phyloP scores from a whole-genome alignment of 352 stramenopile species.

The Sclerospora graminicola region DNA sequence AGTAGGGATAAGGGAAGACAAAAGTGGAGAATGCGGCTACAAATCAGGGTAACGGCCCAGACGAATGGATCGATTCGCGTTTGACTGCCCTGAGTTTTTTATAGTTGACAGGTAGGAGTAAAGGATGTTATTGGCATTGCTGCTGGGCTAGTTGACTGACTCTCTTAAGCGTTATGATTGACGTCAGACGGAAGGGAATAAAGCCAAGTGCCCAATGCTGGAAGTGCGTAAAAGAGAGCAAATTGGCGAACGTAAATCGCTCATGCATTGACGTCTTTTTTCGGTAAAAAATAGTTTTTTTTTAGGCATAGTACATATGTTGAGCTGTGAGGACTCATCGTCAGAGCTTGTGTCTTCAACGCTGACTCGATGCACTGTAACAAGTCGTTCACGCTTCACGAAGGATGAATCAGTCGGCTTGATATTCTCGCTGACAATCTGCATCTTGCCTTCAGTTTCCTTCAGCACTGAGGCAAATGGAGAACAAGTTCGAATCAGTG shows the following conservation, averaged over 20 bases:
- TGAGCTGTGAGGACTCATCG: too few relatives aligned
- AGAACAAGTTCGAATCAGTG: too few relatives aligned
- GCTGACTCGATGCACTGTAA: too few relatives aligned
- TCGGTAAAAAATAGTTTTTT: slow-evolving; percentile 64
- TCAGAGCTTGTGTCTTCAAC: too few relatives aligned
- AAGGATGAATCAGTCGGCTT: too few relatives aligned
- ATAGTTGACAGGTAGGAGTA: slow-evolving; percentile 9
- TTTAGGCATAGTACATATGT: too few relatives aligned
- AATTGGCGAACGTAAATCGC: slow-evolving; percentile 62
- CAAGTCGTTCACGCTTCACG: too few relatives aligned
- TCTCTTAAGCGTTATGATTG: slow-evolving; percentile 28
- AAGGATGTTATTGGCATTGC: slow-evolving; percentile 3
- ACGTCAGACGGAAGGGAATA: slow-evolving; percentile 15
- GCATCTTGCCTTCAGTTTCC: too few relatives aligned
- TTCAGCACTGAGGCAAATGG: too few relatives aligned
- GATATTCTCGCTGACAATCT: too few relatives aligned
- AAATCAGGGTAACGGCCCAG: slow-evolving; percentile 28
- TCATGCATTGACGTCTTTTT: slow-evolving; percentile 72
- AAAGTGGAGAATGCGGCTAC: slow-evolving; percentile 44
- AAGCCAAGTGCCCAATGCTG: slow-evolving; percentile 27
- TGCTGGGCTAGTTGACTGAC: slow-evolving; percentile 18
- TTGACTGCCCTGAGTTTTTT: background rate
- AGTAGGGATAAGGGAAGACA: too few relatives aligned
- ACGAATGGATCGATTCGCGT: slow-evolving; percentile 24
- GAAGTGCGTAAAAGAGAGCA: slow-evolving; percentile 62